Conservation (phyloP, 129 eudicot species). For the Oenanthe sinensis region DNA sequence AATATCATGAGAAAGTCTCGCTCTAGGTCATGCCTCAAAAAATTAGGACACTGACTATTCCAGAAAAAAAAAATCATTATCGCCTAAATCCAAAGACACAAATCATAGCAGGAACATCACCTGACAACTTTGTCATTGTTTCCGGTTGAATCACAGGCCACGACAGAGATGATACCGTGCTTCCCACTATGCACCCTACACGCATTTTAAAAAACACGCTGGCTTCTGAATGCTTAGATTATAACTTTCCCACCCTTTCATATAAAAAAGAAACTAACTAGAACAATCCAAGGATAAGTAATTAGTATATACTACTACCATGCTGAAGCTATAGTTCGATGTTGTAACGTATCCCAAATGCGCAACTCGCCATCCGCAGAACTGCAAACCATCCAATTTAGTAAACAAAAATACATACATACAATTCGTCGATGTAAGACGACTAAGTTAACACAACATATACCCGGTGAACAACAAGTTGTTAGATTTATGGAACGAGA, state of each 20-base stretch:
- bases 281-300: not conserved
- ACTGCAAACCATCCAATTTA: slow-evolving; percentile 25
- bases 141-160: slow-evolving; percentile 45
- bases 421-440: not conserved
- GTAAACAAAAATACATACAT: not conserved
- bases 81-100: not conserved
- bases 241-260: not conserved
- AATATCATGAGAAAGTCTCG: not conserved
- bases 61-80: not conserved
- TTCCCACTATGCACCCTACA: slow-evolving; percentile 82
- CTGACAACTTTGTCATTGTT: slow-evolving; percentile 48
- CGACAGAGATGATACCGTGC: slow-evolving; percentile 70
- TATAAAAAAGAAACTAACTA: not conserved
- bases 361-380: slow-evolving; percentile 80
- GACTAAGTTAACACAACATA: not conserved
- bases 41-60: not conserved
- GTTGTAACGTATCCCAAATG: slow-evolving; percentile 80
- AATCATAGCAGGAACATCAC: slow-evolving; percentile 13
- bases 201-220: not conserved
- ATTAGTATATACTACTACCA: slow-evolving; percentile 33
- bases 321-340: slow-evolving; percentile 67
- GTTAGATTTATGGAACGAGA: slow-evolving; percentile 64
- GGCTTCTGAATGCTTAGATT: not conserved
- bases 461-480: slow-evolving; percentile 63
- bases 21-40: not conserved